A percentile compares a stretch with the other conserved stretches of the same genome.
Evolutionary conservation across 2,329 filamentous ascomycete species (phyloP).

Genomic region (Aspergillus sp.): DNA sequence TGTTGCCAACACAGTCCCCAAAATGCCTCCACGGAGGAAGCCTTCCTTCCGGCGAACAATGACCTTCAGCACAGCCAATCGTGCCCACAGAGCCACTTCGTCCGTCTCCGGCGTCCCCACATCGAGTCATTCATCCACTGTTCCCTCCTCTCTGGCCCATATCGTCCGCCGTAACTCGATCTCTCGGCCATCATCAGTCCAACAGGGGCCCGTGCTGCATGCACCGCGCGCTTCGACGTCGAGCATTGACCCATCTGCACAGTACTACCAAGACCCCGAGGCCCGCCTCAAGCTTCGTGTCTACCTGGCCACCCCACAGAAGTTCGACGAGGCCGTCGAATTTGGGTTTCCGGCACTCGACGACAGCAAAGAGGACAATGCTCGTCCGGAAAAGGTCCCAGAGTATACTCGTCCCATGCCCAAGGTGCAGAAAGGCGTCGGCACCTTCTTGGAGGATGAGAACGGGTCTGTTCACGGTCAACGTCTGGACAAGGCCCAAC

Average conservation of each 20-base stretch:
- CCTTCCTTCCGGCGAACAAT: constrained; percentile 63
- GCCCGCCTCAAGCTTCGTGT: constrained; percentile 76
- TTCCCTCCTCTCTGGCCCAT: constrained; percentile 19
- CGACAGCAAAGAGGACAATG: constrained; percentile 21
- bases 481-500: constrained; percentile 10
- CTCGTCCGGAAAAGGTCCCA: constrained; percentile 8
- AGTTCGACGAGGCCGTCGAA: constrained; percentile 90
- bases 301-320: constrained; percentile 80
- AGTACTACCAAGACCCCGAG: constrained; percentile 85
- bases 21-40: constrained; percentile 25
- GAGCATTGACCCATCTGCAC: constrained; percentile 61
- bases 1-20: constrained; percentile 38
- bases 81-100: constrained; percentile 42
- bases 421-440: constrained; percentile 39
- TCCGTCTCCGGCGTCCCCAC: constrained; percentile 27
- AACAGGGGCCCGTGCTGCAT: constrained; percentile 48
- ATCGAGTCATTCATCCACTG: constrained; percentile 39
- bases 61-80: constrained; percentile 60
- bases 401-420: constrained; percentile 11
- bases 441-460: constrained; percentile 44
- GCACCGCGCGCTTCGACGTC: constrained; percentile 44
- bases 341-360: constrained; percentile 69
- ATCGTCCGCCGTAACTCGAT: constrained; percentile 21
- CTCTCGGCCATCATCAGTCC: constrained; percentile 33
- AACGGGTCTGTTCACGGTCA: constrained; percentile 26